Evolutionary conservation across 176 grass and related monocot species (phyloP).

Genomic region (Paspalum notatum): DNA sequence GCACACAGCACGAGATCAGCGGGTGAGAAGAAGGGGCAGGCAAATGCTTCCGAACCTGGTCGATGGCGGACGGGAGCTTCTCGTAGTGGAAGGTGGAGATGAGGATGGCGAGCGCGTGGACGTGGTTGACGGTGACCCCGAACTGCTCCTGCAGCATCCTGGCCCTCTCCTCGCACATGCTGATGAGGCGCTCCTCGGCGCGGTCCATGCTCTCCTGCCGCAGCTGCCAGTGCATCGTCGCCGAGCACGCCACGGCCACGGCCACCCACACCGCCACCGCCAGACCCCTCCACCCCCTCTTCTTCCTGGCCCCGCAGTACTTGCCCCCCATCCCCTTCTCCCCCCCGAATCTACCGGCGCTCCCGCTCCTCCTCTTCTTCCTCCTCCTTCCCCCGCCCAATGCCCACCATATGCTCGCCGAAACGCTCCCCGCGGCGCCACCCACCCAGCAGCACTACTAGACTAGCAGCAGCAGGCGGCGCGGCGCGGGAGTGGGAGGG

Average conservation of each 20-base stretch:
- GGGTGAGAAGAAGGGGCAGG: not conserved
- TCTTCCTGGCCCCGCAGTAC: not conserved
- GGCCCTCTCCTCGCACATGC: constrained; percentile 95
- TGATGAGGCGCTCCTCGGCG: constrained; percentile 70
- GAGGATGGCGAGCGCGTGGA: constrained; percentile 85
- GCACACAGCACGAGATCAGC: not conserved
- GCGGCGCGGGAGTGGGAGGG: constrained; percentile 15
- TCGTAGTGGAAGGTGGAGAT: constrained; percentile 92
- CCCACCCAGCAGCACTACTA: not conserved
- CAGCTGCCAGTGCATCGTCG: constrained; percentile 63
- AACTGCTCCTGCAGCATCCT: constrained; percentile 99
- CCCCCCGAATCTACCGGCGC: not conserved
- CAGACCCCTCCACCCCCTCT: constrained; percentile 33
- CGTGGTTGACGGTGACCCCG: constrained; percentile 90
- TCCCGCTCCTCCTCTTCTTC: constrained; percentile 4
- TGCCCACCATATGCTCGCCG: constrained; percentile 53
- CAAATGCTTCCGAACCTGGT: constrained; percentile 51
- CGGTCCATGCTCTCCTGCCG: constrained; percentile 63
- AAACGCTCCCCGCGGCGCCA: constrained; percentile 18
- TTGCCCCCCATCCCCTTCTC: constrained; percentile 2
- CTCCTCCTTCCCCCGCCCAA: constrained; percentile 27
- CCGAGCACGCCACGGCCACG: constrained; percentile 45
- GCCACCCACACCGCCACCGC: constrained; percentile 44
- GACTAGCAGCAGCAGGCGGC: constrained; percentile 1
- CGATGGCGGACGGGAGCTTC: constrained; percentile 75